These are phyloP conservation scores for Gossypium longicalyx DNA, from an alignment of 345 rosid species.

Conservation along the genomic window DNA sequence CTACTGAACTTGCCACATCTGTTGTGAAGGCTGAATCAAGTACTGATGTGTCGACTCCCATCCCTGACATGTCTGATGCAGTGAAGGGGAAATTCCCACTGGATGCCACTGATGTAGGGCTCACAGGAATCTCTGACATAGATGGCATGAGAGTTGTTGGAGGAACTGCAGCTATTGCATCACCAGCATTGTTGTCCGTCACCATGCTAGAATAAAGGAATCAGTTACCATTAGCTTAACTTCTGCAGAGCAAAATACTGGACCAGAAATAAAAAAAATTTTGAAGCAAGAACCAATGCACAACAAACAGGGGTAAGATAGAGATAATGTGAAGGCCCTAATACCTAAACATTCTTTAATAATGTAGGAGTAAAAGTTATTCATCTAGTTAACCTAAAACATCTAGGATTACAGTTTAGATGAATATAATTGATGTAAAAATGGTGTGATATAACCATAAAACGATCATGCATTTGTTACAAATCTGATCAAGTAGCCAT, in stretches of 20 bases:
- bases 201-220: conserved; percentile 51
- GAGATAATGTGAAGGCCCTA: background rate
- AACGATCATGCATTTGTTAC: background rate
- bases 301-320: background rate
- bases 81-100: conserved; percentile 89
- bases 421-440: background rate
- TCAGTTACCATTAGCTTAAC: conserved; percentile 18
- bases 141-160: conserved; percentile 59
- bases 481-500: conserved; percentile 1
- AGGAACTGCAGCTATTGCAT: conserved; percentile 58
- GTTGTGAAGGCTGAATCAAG: conserved; percentile 90
- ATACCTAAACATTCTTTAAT: background rate
- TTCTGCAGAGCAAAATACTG: background rate
- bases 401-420: background rate
- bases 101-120: conserved; percentile 91
- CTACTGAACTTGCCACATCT: conserved; percentile 82
- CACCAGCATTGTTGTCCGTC: conserved; percentile 58
- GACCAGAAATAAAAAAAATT: background rate
- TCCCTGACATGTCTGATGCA: conserved; percentile 81
- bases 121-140: conserved; percentile 84
- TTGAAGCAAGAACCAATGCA: background rate
- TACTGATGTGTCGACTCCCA: conserved; percentile 85
- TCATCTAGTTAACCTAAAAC: background rate
- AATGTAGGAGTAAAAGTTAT: background rate
- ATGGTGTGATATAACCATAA: background rate